Evolutionary conservation across 2,329 filamentous ascomycete genomes (phyloP), one percentile per base, ranked within the genome.

Genomic region (Xylaria digitata): DNA sequence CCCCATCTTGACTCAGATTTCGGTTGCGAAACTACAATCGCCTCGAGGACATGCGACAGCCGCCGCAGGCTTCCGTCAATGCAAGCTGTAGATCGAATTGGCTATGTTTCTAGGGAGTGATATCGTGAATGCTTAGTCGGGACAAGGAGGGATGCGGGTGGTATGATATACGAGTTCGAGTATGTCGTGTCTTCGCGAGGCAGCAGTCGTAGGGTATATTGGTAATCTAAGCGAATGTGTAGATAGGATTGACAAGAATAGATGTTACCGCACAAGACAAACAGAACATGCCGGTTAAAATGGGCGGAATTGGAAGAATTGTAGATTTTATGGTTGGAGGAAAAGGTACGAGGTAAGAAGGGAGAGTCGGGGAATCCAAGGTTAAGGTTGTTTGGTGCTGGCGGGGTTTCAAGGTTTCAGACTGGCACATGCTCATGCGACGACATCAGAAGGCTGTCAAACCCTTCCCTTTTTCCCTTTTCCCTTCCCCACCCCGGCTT

Each of bases 1-100:
- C 75, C 89, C 91, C 93, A 97, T 97, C 75, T 80, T 89, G 84
- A 80, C 79, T 78, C 69, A n/a, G 8, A n/a, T 50, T 46, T 68
- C 70, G 66, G 61, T 48, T 43, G 43, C 50, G 37, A 49, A 70
- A 70, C 66, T 59, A 66, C 67, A 66, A 68, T 67, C 65, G 66
- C 58, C 63, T 63, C 37, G 32, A 30, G 46, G 30, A 56, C 43
- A 32, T 30, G 59, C 69, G 66, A 63, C 48, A 45, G 43, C 52
- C 43, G 46, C 61, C 48, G 55, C 43, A 59, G 45, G 50, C 32
- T 17, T 53, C 65, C 21, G 63, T 48, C 56, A 60, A 64, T n/a
- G 9, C 50, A 52, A 30, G 17, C 34, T n/a, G 61, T 43, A 49
- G 19, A 56, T 40, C 30, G 60, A 58, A 61, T 53, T n/a, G 34